Base-by-base conservation (phyloP, 345 rosid genomes). In the Aurinia saxatilis region DNA sequence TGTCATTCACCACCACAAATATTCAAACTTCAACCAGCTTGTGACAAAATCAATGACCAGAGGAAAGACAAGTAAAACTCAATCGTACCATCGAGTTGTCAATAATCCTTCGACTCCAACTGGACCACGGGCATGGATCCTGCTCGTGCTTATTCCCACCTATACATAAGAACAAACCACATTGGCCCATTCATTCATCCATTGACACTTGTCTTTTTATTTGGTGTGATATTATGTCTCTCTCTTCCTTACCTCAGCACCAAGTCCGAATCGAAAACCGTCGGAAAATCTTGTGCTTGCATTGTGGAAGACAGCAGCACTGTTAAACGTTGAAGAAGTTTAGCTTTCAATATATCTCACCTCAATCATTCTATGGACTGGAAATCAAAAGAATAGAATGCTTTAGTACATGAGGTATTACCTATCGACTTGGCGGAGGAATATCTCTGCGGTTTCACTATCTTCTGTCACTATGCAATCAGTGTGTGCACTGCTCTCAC, bases 41-140 rank as follows among this genome's bases (percentile, higher is more conserved):
- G 47, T 47, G 18, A 36, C 44, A 17, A 37, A 36, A 13, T 21
- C 71, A 45, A 42, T 37, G 49, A 45, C 37, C 60, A 36, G 9
- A 4, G 60, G 19, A 54, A 29, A 45, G 8, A 39, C 7, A 39
- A 44, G 10, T 15, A 3, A 52, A 18, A 36, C 17, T 44, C 42
- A 16, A 33, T 42, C 65, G 55, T 84, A 95, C 99, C 99, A 95
- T 90, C 86, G 73, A 17, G 97, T 95, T 5, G 99, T 95, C 64
- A 95, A 63, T 74, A 95, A 56, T 57, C 99, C 99, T 78, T 88
- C 99, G 16, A 95, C 97, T 45, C 97, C 99, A 3, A 95, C 99
- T 35, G 99, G 97, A 54, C 99, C 99, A 6, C 99, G 96, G 39
- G 99, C 99, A 71, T 95, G 99, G 55, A 95, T 95, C 73, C 96